Base-by-base conservation (phyloP, 148 eudicot genomes). In the Vaccinium macrocarpon region DNA sequence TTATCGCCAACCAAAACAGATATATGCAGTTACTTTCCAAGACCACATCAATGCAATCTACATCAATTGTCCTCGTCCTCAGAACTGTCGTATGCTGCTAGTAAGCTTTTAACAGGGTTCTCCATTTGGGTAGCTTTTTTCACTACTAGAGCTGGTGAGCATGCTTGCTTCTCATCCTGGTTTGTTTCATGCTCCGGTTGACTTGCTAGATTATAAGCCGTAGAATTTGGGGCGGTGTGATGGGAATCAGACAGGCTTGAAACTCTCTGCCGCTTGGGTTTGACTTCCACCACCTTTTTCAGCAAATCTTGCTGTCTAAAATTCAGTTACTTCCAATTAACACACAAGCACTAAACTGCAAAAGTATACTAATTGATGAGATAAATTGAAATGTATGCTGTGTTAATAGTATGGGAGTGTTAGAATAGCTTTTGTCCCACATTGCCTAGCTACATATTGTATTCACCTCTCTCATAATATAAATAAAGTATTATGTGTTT, bases 221-320 rank as follows among this genome's bases (percentile, higher is more conserved):
- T 62, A 38, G 76, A 49, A 89, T 74, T 56, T 71, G 83, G 38
- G 55, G 80, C 52, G 46, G 86, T 57, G 49, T 55, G 81, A 82
- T 79, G 82, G 7, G 21, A 83, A 61, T 84, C 88, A 49, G 91
- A 76, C n/a, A 86, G 87, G 80, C 85, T 88, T 75, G 92, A 90
- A 48, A 91, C 80, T 85, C 84, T 93, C 66, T 76, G 93, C 81
- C 90, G 86, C 90, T 96, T 96, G 4, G 98, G 97, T 88, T 94
- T 96, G 72, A 96, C 91, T 88, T 91, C 97, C 82, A 96, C 93
- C 81, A 96, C 88, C 84, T 92, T 92, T 85, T 92, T 91, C 80
- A 96, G 91, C 85, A 96, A 87, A 88, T 94, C 97, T 88, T 96
- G 97, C 84, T 96, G 99, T 89, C 99, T 96, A 83, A 66, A 84